These are phyloP conservation scores for Suhomyces anneliseae DNA, from an alignment of 1,139 yeast genomes.

Conservation along the genomic window DNA sequence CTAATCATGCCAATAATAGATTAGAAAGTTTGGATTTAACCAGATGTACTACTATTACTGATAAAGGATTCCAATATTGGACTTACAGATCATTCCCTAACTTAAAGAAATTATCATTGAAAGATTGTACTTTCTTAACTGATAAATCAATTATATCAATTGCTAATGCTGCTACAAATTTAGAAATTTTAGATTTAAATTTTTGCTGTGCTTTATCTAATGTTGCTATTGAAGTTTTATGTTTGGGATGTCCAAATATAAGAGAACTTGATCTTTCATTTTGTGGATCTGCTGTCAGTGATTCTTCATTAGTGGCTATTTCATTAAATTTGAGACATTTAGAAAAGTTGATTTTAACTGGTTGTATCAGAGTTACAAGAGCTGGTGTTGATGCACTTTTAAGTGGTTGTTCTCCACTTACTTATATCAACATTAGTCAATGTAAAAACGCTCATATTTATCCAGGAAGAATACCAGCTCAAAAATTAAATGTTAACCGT, in stretches of 20 bases:
- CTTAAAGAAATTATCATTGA: constrained; percentile 52
- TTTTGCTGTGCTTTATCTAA: constrained; percentile 78
- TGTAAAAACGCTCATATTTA: constrained; percentile 62
- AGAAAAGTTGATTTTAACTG: constrained; percentile 53
- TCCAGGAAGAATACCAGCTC: constrained; percentile 59
- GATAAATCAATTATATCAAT: constrained; percentile 64
- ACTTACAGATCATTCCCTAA: constrained; percentile 53
- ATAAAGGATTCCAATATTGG: constrained; percentile 71
- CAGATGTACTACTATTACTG: constrained; percentile 76
- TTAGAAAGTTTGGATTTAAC: constrained; percentile 62
- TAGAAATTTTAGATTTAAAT: constrained; percentile 59
- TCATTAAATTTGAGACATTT: constrained; percentile 54
- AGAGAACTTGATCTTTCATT: constrained; percentile 59
- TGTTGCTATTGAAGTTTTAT: constrained; percentile 61
- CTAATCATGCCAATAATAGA: constrained; percentile 55
- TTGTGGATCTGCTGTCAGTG: constrained; percentile 81
- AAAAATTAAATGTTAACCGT: constrained; percentile 49
- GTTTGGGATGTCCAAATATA: constrained; percentile 62
- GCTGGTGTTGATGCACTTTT: constrained; percentile 70
- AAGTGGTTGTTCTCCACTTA: constrained; percentile 55
- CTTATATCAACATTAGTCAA: constrained; percentile 61
- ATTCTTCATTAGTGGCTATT: constrained; percentile 62
- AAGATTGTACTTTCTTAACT: constrained; percentile 73
- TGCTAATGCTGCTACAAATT: constrained; percentile 59
- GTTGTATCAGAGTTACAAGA: constrained; percentile 73